Evolutionary conservation across 768 basidiomycete genomes (phyloP).

Genomic region (Trichaptum fuscoviolaceum): DNA sequence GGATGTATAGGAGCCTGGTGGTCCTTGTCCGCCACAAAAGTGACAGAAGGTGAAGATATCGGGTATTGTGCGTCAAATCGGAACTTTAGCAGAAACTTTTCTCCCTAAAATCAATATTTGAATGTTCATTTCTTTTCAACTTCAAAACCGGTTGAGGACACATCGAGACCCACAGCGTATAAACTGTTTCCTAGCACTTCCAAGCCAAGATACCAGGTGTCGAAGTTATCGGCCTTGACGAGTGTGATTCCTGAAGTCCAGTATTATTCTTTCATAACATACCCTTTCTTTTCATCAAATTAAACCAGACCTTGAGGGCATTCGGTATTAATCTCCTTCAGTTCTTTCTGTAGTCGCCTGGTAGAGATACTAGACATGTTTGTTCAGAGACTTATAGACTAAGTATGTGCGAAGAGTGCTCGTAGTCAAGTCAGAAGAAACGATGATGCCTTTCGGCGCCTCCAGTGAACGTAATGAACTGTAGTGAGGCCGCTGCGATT

Average conservation of each 20-base stretch:
- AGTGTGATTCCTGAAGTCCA: slow-evolving; percentile 60
- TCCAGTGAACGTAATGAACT: slow-evolving; percentile 6
- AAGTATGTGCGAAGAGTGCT: background rate
- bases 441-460: background rate
- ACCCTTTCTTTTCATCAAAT: background rate
- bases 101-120: slow-evolving; percentile 40
- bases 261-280: slow-evolving; percentile 4
- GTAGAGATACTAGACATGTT: slow-evolving; percentile 59
- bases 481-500: too few species aligned
- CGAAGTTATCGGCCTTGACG: slow-evolving; percentile 69
- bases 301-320: slow-evolving; percentile 53
- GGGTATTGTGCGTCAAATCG: slow-evolving; percentile 80
- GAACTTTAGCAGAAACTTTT: slow-evolving; percentile 75
- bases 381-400: slow-evolving; percentile 11
- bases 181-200: slow-evolving; percentile 81
- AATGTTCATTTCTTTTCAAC: too few species aligned
- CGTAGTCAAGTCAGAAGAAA: slow-evolving; percentile 1
- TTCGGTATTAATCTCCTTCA: slow-evolving; percentile 62
- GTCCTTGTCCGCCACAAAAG: slow-evolving; percentile 67
- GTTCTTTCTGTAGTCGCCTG: slow-evolving; percentile 65
- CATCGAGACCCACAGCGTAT: slow-evolving; percentile 49
- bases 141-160: background rate
- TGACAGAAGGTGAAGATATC: slow-evolving; percentile 83
- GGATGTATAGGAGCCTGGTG: slow-evolving; percentile 74
- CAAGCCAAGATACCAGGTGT: slow-evolving; percentile 72